These are phyloP conservation scores for Eutrema salsugineum DNA, from an alignment of 441 rosid species.

Conservation along the genomic window DNA sequence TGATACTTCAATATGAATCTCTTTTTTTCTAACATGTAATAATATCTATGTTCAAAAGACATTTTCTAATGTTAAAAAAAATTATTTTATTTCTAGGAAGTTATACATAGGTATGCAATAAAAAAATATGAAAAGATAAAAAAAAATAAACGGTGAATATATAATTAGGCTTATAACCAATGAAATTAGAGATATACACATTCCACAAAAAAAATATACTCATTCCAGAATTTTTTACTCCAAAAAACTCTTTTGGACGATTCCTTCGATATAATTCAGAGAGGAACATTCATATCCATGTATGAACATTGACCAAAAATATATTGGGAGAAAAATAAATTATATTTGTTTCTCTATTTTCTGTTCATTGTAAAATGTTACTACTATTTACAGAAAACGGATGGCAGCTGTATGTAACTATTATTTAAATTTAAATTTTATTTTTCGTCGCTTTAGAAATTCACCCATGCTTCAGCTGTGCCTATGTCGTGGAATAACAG, in stretches of 20 bases:
- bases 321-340: neutral
- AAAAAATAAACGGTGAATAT: neutral
- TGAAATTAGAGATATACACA: too few relatives aligned
- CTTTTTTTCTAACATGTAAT: neutral
- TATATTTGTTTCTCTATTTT: neutral
- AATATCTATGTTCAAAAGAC: neutral
- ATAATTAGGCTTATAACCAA: neutral
- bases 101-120: neutral
- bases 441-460: slow-evolving; percentile 6
- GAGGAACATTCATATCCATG: neutral
- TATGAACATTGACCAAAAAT: neutral
- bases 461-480: slow-evolving; percentile 28
- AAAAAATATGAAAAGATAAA: neutral
- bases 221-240: neutral
- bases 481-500: slow-evolving; percentile 20
- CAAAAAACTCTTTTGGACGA: neutral
- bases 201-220: neutral
- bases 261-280: neutral
- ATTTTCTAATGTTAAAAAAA: too few relatives aligned
- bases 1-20: neutral
- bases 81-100: too few relatives aligned
- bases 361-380: neutral
- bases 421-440: neutral
- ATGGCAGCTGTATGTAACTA: slow-evolving; percentile 28
- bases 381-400: neutral